phyloP scores from a whole-genome alignment of 352 stramenopile genomes.

The Phytophthora nicotianae region DNA sequence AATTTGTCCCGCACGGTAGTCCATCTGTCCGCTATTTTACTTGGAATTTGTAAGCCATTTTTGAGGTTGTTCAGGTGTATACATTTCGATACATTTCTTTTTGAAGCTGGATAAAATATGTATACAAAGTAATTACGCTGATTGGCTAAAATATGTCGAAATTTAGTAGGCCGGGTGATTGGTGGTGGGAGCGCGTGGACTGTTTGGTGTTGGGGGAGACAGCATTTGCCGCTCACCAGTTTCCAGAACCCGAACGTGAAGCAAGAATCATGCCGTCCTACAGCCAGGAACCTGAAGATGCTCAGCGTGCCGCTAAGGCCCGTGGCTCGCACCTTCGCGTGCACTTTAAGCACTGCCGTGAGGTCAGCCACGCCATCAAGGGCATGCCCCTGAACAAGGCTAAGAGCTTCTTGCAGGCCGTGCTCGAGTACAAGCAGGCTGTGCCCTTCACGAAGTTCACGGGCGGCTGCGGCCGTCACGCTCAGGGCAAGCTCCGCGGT shows the following conservation, averaged over 20 bases:
- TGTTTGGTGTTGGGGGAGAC: slow-evolving; percentile 20
- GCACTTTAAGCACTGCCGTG: slow-evolving; percentile 99
- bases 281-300: slow-evolving; percentile 92
- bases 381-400: slow-evolving; percentile 96
- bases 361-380: slow-evolving; percentile 98
- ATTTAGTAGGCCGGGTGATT: slow-evolving; percentile 42
- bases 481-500: slow-evolving; percentile 95
- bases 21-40: slow-evolving; percentile 1
- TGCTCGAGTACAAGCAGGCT: slow-evolving; percentile 97
- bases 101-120: not conserved
- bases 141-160: slow-evolving; percentile 26
- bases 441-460: slow-evolving; percentile 99
- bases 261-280: slow-evolving; percentile 86
- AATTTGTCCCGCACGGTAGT: not conserved
- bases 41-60: not conserved
- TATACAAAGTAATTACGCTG: not conserved
- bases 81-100: not conserved
- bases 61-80: not conserved
- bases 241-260: slow-evolving; percentile 85
- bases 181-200: slow-evolving; percentile 56
- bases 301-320: slow-evolving; percentile 92
- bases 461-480: slow-evolving; percentile 97
- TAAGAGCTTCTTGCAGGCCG: slow-evolving; percentile 95
- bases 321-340: slow-evolving; percentile 97
- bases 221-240: slow-evolving; percentile 42